Evolutionary conservation across 257 asterid genomes (phyloP).

Genomic region (Avicennia marina): DNA sequence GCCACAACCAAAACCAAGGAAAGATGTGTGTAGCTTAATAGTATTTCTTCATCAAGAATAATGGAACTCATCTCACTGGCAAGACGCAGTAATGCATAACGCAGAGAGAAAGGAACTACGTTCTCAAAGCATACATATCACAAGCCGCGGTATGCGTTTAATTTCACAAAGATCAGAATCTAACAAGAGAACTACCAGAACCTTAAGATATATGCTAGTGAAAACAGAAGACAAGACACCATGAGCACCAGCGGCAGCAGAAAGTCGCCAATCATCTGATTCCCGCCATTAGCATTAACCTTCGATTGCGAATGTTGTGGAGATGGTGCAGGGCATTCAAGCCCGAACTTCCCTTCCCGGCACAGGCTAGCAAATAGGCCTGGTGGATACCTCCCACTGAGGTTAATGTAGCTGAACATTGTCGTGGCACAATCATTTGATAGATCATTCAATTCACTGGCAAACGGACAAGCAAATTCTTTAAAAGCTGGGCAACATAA

Average conservation of each 20-base stretch:
- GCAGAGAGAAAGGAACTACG: too few species aligned
- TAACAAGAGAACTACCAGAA: too few species aligned
- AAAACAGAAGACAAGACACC: constrained; percentile 22
- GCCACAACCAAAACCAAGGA: too few species aligned
- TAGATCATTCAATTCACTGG: constrained; percentile 39
- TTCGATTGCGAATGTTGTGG: constrained; percentile 25
- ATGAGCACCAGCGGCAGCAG: constrained; percentile 29
- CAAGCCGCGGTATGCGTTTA: too few species aligned
- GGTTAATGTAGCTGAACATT: constrained; percentile 85
- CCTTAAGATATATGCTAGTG: too few species aligned
- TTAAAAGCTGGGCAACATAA: constrained; percentile 50
- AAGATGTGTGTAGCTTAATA: too few species aligned
- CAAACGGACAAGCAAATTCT: constrained; percentile 57
- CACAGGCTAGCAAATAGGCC: constrained; percentile 71
- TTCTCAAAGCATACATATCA: too few species aligned
- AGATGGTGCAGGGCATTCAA: constrained; percentile 48
- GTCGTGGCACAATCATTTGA: constrained; percentile 63
- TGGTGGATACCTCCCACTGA: constrained; percentile 68
- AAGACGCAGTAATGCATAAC: too few species aligned
- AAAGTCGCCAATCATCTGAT: constrained; percentile 17
- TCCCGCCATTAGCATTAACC: constrained; percentile 8
- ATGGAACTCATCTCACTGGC: too few species aligned
- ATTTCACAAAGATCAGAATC: too few species aligned
- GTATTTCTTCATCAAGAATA: too few species aligned
- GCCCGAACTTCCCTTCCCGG: constrained; percentile 39